These are phyloP conservation scores for Gentiana macrophylla DNA, from an alignment of 257 asterid genomes.

Conservation along the genomic window DNA sequence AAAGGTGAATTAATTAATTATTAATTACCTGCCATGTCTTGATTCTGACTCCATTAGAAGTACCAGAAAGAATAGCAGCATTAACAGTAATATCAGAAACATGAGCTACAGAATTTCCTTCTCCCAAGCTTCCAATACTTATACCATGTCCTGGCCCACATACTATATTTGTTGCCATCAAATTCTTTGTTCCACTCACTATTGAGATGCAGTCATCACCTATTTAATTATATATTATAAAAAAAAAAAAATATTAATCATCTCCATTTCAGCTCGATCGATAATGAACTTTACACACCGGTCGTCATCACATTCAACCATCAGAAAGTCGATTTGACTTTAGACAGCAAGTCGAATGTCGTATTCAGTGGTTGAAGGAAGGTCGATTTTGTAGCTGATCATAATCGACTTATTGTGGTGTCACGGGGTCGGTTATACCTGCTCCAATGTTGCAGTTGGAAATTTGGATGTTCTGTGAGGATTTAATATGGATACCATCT, in stretches of 20 bases:
- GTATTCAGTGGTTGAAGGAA: no score
- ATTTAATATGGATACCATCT: conserved; percentile 68
- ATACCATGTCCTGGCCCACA: conserved; percentile 99
- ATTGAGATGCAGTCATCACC: conserved; percentile 93
- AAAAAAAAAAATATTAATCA: background rate
- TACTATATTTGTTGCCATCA: conserved; percentile 32
- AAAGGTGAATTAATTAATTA: no score
- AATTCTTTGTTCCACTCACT: conserved; percentile 43
- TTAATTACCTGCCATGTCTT: conserved; percentile 76
- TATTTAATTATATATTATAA: background rate
- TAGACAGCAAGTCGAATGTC: no score
- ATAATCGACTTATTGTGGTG: no score
- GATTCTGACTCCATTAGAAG: conserved; percentile 77
- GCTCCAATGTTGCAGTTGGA: conserved; percentile 44
- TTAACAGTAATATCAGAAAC: conserved; percentile 55
- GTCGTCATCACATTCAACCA: no score
- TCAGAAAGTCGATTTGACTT: no score
- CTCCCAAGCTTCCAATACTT: conserved; percentile 79
- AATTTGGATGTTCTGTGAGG: conserved; percentile 41
- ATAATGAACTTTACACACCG: no score
- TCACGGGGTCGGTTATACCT: conserved; percentile 21
- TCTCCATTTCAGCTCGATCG: no score
- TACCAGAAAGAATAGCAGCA: conserved; percentile 55
- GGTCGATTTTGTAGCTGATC: background rate
- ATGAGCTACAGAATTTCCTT: conserved; percentile 37